These are phyloP conservation scores for Xylariomycetidae sp. DNA, from an alignment of 2,329 filamentous ascomycete genomes.

Conservation along the genomic window DNA sequence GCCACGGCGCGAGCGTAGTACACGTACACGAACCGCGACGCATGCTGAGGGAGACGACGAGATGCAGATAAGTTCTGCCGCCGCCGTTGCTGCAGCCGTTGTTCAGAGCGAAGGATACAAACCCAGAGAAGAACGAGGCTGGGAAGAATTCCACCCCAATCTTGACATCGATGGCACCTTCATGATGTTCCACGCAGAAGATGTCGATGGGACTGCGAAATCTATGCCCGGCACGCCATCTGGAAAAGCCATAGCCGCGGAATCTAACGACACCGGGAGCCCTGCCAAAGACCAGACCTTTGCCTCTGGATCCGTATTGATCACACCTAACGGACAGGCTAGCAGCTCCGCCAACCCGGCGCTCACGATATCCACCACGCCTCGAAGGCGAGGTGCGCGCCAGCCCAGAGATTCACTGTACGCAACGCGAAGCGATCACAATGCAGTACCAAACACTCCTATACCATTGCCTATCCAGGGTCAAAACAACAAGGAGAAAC, in stretches of 20 bases:
- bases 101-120: constrained; percentile 96
- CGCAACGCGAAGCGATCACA: constrained; percentile 42
- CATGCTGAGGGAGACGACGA: constrained; percentile 47
- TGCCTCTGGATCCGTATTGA: constrained; percentile 34
- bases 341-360: constrained; percentile 23
- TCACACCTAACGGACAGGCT: constrained; percentile 36
- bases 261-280: constrained; percentile 39
- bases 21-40: constrained; percentile 50
- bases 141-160: constrained; percentile 96
- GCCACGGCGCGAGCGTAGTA: constrained; percentile 53
- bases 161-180: constrained; percentile 83
- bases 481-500: constrained; percentile 73
- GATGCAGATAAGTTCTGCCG: constrained; percentile 80
- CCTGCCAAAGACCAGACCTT: constrained; percentile 43
- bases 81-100: constrained; percentile 80
- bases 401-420: constrained; percentile 52
- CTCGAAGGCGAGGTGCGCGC: constrained; percentile 39
- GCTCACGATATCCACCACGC: constrained; percentile 28
- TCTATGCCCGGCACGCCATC: constrained; percentile 35
- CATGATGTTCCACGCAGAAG: constrained; percentile 73
- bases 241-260: constrained; percentile 28
- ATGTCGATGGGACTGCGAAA: constrained; percentile 71
- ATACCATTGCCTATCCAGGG: constrained; percentile 73
- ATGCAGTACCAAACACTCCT: constrained; percentile 47
- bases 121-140: constrained; percentile 89